These are phyloP conservation scores for Talaromyces sp. DNA, from an alignment of 2,329 filamentous ascomycete species.

Conservation along the genomic window DNA sequence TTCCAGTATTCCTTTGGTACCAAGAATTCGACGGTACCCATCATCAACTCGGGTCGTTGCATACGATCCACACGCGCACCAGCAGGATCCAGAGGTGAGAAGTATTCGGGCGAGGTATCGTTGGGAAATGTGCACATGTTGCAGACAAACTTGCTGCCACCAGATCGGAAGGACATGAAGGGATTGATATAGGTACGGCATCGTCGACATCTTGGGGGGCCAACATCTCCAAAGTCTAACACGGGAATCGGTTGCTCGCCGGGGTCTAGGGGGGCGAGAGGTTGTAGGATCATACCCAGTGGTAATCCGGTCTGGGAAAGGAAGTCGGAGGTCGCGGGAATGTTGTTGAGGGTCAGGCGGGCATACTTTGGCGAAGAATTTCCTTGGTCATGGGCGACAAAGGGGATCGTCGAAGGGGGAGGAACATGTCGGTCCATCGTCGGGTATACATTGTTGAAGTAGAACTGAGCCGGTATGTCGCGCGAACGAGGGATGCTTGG, in stretches of 20 bases:
- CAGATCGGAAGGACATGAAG: conserved; percentile 95
- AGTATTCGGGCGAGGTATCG: conserved; percentile 90
- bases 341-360: conserved; percentile 88
- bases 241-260: conserved; percentile 89
- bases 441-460: conserved; percentile 83
- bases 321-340: conserved; percentile 80
- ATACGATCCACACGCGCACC: conserved; percentile 85
- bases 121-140: conserved; percentile 98
- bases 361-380: conserved; percentile 95
- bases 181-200: conserved; percentile 98
- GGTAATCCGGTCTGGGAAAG: conserved; percentile 79
- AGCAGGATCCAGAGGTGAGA: conserved; percentile 83
- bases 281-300: conserved; percentile 85
- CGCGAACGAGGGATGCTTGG: conserved; percentile 86
- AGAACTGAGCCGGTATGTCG: conserved; percentile 80
- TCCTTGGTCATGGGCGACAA: conserved; percentile 92
- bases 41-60: conserved; percentile 83
- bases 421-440: conserved; percentile 94
- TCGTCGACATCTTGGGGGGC: conserved; percentile 86
- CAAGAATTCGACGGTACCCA: conserved; percentile 92
- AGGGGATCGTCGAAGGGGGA: conserved; percentile 83
- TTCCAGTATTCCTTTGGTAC: conserved; percentile 99
- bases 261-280: conserved; percentile 77
- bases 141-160: conserved; percentile 95
- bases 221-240: conserved; percentile 88